A percentile compares a stretch with the other conserved stretches of the same genome.
phyloP scores from a whole-genome alignment of 1,139 yeast species.

The Sugiyamaella sp. region DNA sequence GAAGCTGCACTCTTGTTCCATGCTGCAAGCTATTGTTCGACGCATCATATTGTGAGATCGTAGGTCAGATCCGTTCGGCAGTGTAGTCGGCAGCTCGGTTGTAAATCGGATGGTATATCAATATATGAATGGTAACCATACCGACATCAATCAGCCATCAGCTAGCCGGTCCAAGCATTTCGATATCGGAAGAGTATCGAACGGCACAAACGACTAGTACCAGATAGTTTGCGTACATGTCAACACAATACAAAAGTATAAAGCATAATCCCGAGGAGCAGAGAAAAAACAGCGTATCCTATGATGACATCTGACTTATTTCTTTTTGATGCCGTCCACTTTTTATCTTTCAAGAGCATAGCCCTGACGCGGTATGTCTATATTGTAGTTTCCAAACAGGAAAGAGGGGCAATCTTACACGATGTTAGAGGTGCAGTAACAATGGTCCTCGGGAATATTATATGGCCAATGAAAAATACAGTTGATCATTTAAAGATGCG shows the following conservation, averaged over 20 bases:
- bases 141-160: too few species aligned
- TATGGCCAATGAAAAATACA: not conserved
- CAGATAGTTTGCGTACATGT: not conserved
- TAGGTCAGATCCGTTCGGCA: too few species aligned
- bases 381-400: not conserved
- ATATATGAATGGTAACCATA: too few species aligned
- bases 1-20: not conserved
- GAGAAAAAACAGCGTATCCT: not conserved
- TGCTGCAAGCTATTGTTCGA: too few species aligned
- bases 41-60: not conserved
- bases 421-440: not conserved
- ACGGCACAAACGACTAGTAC: not conserved
- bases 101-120: too few species aligned
- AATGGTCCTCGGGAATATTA: not conserved
- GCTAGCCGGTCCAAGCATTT: too few species aligned
- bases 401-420: constrained; percentile 1
- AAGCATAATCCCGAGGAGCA: not conserved
- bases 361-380: not conserved
- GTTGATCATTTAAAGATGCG: not conserved
- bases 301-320: not conserved
- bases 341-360: not conserved
- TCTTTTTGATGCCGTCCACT: not conserved
- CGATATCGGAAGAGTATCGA: too few species aligned
- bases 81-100: too few species aligned
- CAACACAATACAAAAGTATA: not conserved